Percentiles rank a stretch among this genome's conserved stretches.
These are phyloP conservation scores for Nannochloropsis gaditana DNA, from an alignment of 108 stramenopile species.

Conservation along the genomic window DNA sequence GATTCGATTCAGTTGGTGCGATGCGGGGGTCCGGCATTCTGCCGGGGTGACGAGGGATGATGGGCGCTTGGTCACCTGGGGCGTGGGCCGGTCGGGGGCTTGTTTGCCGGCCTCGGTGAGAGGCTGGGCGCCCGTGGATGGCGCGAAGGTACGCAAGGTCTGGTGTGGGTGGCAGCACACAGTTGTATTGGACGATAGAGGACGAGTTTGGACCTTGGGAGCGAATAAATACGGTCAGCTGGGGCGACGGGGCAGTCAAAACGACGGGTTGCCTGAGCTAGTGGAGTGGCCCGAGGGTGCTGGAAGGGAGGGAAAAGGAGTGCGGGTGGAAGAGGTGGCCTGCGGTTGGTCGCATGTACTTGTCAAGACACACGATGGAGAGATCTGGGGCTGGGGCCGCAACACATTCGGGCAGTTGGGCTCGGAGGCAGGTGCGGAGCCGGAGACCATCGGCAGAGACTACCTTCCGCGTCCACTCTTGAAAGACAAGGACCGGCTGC, in stretches of 20 bases:
- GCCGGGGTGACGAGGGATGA: background rate
- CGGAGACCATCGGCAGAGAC: background rate
- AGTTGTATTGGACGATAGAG: background rate
- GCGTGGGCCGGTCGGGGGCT: background rate
- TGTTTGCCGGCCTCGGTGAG: background rate
- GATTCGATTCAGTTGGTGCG: background rate
- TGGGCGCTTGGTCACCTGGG: background rate
- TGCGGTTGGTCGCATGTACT: slow-evolving; percentile 14
- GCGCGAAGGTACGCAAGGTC: background rate
- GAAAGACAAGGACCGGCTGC: background rate
- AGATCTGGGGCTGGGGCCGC: slow-evolving; percentile 4
- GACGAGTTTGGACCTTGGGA: slow-evolving; percentile 9
- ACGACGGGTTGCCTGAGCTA: background rate
- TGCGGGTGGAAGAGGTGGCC: background rate
- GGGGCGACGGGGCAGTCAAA: background rate
- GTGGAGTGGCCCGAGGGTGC: background rate
- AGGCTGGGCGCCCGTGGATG: background rate
- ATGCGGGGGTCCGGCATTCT: background rate
- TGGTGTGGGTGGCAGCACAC: slow-evolving; percentile 9
- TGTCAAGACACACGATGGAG: background rate
- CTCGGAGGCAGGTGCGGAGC: background rate
- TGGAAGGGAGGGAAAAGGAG: background rate
- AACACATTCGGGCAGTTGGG: background rate
- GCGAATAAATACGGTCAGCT: slow-evolving; percentile 4
- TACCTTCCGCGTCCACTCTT: background rate